Percentiles rank a stretch among this genome's conserved stretches.
phyloP scores from a whole-genome alignment of 1,284 basidiomycete species.

The Microbotryomycetes sp. region DNA sequence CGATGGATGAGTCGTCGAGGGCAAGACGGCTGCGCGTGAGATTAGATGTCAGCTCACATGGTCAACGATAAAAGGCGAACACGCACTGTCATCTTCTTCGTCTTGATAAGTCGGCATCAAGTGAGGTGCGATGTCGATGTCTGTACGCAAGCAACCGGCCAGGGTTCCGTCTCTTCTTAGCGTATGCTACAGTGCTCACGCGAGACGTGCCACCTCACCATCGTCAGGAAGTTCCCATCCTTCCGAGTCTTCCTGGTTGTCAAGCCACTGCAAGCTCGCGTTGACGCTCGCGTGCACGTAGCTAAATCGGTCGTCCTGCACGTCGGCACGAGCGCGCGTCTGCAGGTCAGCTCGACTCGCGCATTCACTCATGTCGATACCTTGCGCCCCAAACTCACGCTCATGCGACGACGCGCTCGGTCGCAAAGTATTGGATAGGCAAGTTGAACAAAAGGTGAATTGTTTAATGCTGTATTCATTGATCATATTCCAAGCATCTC shows the following conservation, averaged over 20 bases:
- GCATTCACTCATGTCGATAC: too few species aligned
- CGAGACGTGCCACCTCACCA: background rate
- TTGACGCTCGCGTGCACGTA: constrained; percentile 11
- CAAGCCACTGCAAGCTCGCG: constrained; percentile 1
- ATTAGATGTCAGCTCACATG: background rate
- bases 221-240: constrained; percentile 26
- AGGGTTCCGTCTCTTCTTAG: too few species aligned
- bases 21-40: constrained; percentile 23
- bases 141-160: constrained; percentile 9
- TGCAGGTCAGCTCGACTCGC: background rate
- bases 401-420: too few species aligned
- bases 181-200: too few species aligned
- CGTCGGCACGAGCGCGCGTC: background rate
- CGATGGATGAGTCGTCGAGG: constrained; percentile 34
- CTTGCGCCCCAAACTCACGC: too few species aligned
- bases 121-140: constrained; percentile 32
- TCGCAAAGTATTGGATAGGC: too few species aligned
- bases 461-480: too few species aligned
- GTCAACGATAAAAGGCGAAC: fast-evolving
- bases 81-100: constrained; percentile 35
- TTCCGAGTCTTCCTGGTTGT: constrained; percentile 16
- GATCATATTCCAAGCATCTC: background rate
- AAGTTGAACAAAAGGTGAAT: too few species aligned
- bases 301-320: constrained; percentile 30
- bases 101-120: constrained; percentile 34